Conservation (phyloP, 106 monocot genomes). For the Phalaenopsis aphrodite region DNA sequence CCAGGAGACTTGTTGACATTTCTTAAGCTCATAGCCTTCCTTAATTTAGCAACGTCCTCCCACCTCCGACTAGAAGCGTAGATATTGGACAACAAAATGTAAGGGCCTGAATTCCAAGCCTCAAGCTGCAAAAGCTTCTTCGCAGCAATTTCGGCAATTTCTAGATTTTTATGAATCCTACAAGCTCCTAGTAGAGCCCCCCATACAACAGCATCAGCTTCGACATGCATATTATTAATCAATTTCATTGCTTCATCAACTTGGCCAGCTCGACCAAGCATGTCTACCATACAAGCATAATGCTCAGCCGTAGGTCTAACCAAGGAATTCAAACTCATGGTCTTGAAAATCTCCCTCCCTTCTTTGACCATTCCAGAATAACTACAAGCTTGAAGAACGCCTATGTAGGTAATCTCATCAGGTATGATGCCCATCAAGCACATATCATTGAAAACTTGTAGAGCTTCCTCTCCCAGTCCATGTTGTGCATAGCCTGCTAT, state of each 20-base stretch:
- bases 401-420: conserved; percentile 63
- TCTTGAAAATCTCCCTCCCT: conserved; percentile 54
- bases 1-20: conserved; percentile 66
- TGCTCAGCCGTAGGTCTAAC: conserved; percentile 45
- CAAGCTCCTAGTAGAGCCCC: conserved; percentile 69
- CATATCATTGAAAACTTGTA: conserved; percentile 51
- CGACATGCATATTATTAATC: conserved; percentile 50
- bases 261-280: conserved; percentile 62
- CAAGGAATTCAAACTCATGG: conserved; percentile 30
- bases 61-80: conserved; percentile 67
- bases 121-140: conserved; percentile 50
- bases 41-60: conserved; percentile 47
- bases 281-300: conserved; percentile 80
- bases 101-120: conserved; percentile 61
- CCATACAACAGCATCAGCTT: conserved; percentile 83
- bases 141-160: conserved; percentile 59
- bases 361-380: conserved; percentile 57
- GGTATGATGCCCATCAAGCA: conserved; percentile 18
- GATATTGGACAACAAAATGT: conserved; percentile 65
- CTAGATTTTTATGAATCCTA: conserved; percentile 48
- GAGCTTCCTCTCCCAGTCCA: conserved; percentile 61
- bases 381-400: conserved; percentile 66
- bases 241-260: conserved; percentile 58
- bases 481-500: conserved; percentile 79
- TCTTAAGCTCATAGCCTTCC: conserved; percentile 44